Percentiles rank a stretch among this genome's conserved stretches.
phyloP scores from a whole-genome alignment of 495 filamentous ascomycete genomes.

The Hypomontagnella submonticulosa region DNA sequence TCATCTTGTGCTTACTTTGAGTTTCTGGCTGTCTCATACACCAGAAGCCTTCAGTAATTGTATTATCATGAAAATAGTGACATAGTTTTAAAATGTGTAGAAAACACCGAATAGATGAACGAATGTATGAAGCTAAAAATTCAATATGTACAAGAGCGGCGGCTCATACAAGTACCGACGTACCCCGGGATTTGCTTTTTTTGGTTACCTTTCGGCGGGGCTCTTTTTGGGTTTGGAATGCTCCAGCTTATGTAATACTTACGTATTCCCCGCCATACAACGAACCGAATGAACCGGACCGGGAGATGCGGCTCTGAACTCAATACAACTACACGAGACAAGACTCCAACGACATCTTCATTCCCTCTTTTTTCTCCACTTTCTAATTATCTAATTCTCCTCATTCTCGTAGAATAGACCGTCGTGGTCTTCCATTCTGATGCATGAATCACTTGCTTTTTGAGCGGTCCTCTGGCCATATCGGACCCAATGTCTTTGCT shows the following conservation, averaged over 20 bases:
- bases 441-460: constrained; percentile 87
- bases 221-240: not conserved
- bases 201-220: constrained; percentile 13
- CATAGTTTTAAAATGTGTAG: not conserved
- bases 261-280: constrained; percentile 19
- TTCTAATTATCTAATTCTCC: not conserved
- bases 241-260: constrained; percentile 25
- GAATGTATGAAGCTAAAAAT: constrained; percentile 8
- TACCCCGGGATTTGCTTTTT: constrained; percentile 12
- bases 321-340: constrained; percentile 24
- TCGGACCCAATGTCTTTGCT: constrained; percentile 69
- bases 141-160: constrained; percentile 5
- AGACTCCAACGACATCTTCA: not conserved
- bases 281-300: not conserved
- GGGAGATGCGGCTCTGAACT: constrained; percentile 32
- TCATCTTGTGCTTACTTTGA: constrained; percentile 6
- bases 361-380: not conserved
- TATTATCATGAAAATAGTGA: not conserved
- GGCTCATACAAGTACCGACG: not conserved
- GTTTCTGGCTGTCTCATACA: not conserved
- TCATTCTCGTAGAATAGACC: constrained; percentile 13
- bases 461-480: constrained; percentile 73
- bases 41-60: not conserved
- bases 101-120: too few relatives aligned
- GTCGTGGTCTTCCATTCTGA: constrained; percentile 43